phyloP scores from a whole-genome alignment of 148 eudicot genomes.

The Nyssa sinensis region DNA sequence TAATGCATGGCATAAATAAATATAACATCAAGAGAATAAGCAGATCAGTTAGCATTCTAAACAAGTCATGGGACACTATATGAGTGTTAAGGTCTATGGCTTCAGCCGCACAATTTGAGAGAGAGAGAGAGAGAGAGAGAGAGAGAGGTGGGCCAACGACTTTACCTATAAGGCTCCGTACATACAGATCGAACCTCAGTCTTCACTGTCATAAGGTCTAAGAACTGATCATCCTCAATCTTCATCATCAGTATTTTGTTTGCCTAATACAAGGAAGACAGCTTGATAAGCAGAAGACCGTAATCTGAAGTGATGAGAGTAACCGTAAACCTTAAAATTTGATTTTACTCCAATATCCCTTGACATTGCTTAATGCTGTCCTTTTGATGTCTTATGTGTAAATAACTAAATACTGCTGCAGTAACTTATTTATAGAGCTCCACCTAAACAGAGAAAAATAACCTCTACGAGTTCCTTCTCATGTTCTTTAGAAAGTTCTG shows the following conservation, averaged over 20 bases:
- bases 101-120: not conserved
- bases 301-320: not conserved
- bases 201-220: conserved; percentile 72
- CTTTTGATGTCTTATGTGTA: not conserved
- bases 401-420: not conserved
- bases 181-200: conserved; percentile 72
- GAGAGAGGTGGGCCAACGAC: conserved; percentile 2
- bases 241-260: conserved; percentile 82
- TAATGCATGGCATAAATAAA: not conserved
- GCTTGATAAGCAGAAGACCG: conserved; percentile 13
- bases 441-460: conserved; percentile 3
- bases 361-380: not conserved
- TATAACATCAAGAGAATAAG: conserved; percentile 11
- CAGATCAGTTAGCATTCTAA: not conserved
- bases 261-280: conserved; percentile 48
- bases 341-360: not conserved
- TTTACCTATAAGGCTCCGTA: conserved; percentile 97
- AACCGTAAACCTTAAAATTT: not conserved
- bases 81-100: no score
- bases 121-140: not conserved
- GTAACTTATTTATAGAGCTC: not conserved
- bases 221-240: conserved; percentile 84
- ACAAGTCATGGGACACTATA: not conserved
- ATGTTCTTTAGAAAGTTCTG: conserved; percentile 77
- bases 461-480: conserved; percentile 91